These are phyloP conservation scores for Pseudotsuga menziesii DNA, from an alignment of 75 land plant species.

Conservation along the genomic window DNA sequence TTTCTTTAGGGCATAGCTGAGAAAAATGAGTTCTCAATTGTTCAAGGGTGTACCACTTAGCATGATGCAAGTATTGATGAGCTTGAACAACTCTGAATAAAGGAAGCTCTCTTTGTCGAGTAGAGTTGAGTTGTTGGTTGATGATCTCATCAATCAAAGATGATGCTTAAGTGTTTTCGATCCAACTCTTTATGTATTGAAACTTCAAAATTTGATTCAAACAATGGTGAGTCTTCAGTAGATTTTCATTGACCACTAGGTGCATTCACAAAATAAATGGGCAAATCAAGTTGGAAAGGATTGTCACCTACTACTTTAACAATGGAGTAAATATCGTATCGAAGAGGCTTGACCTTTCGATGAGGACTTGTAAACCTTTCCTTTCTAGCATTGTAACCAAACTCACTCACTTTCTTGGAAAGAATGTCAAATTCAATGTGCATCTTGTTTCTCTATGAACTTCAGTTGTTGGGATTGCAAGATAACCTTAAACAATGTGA, in stretches of 20 bases:
- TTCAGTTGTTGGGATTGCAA: background rate
- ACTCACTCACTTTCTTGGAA: no score
- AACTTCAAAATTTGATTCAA: background rate
- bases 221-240: background rate
- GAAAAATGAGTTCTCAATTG: background rate
- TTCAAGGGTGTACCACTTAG: background rate
- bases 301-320: background rate
- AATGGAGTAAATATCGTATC: background rate
- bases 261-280: background rate
- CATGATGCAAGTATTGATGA: background rate
- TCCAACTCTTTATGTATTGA: background rate
- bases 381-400: no score
- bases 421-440: no score
- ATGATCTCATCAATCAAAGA: background rate
- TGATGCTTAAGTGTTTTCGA: background rate
- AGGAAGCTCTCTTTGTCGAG: background rate
- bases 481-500: background rate
- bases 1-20: background rate
- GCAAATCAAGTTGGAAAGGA: background rate
- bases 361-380: no score
- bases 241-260: background rate
- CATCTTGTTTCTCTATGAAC: background rate
- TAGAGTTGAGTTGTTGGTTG: background rate
- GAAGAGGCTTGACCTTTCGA: background rate
- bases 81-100: background rate